A percentile compares a stretch with the other conserved stretches of the same genome.
Conservation (phyloP, 1,284 basidiomycete genomes). For the Neolentinus lepideus region DNA sequence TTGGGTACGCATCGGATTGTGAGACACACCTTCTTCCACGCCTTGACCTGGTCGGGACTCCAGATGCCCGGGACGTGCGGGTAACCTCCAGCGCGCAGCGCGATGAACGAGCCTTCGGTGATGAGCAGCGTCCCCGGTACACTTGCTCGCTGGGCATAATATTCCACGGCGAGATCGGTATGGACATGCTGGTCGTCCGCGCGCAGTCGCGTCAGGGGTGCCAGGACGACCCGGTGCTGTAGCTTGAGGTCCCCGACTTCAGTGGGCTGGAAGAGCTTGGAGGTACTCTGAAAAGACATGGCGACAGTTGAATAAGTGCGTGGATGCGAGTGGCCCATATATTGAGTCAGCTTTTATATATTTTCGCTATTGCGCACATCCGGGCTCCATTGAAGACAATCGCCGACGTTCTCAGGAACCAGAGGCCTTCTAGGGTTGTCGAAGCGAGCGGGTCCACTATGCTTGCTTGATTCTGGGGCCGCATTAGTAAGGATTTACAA, state of each 20-base stretch:
- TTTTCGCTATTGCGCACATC: no score
- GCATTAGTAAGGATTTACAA: no score
- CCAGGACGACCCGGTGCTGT: constrained; percentile 38
- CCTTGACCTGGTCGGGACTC: constrained; percentile 34
- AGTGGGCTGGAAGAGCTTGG: constrained; percentile 36
- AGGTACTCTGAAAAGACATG: not conserved
- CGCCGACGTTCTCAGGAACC: no score
- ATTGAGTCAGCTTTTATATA: no score
- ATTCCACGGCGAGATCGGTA: constrained; percentile 26
- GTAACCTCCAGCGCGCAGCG: constrained; percentile 29
- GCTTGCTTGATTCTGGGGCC: no score
- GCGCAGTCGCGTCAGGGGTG: constrained; percentile 37
- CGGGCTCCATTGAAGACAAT: no score
- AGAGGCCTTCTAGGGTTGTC: no score
- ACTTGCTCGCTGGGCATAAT: constrained; percentile 40
- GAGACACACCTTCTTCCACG: constrained; percentile 37
- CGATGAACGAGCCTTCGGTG: constrained; percentile 39
- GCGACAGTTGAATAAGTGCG: not conserved
- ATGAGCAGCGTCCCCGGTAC: constrained; percentile 40
- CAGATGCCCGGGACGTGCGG: constrained; percentile 35
- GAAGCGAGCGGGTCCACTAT: no score
- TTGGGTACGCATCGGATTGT: not conserved
- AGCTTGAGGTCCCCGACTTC: constrained; percentile 33
- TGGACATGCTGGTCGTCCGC: constrained; percentile 22
- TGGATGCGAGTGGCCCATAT: no score